phyloP scores from a whole-genome alignment of 108 stramenopile species.

The Fistulifera pelliculosa region DNA sequence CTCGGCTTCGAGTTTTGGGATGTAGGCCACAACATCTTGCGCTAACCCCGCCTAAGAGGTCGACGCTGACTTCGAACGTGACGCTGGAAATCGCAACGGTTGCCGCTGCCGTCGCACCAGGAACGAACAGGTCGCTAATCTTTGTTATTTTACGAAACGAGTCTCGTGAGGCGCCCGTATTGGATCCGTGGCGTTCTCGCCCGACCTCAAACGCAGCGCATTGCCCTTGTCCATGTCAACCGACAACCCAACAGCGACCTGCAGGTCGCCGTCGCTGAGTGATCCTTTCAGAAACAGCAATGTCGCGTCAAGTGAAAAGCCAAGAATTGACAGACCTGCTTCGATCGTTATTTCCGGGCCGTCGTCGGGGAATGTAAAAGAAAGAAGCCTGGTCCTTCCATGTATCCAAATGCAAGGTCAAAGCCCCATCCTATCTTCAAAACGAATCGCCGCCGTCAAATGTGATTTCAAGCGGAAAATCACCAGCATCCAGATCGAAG shows the following conservation, averaged over 20 bases:
- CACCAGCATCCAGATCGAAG: conserved; percentile 15
- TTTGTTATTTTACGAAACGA: conserved; percentile 11
- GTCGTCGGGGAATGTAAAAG: conserved; percentile 17
- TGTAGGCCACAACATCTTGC: conserved; percentile 3
- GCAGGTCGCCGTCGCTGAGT: conserved; percentile 6
- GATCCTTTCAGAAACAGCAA: conserved; percentile 16
- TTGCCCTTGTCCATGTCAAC: conserved; percentile 23
- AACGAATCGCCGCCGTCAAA: conserved; percentile 1
- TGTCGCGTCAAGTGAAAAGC: conserved; percentile 2
- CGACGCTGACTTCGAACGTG: background rate
- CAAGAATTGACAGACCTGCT: conserved; percentile 8
- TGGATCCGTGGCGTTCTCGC: conserved; percentile 6
- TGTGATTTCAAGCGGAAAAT: conserved; percentile 12
- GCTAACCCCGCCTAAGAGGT: background rate
- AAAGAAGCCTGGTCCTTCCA: conserved; percentile 21
- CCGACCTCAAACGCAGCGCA: conserved; percentile 14
- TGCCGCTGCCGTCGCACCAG: conserved; percentile 12
- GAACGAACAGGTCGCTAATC: conserved; percentile 13
- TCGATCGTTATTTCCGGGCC: conserved; percentile 13
- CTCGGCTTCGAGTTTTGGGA: background rate
- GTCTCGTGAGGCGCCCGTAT: conserved; percentile 15
- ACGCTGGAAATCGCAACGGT: background rate
- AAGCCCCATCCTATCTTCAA: conserved; percentile 14
- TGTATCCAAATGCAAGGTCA: conserved; percentile 19
- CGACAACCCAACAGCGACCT: conserved; percentile 21